These are phyloP conservation scores for Phytophthora megakarya DNA, from an alignment of 352 stramenopile genomes.

Conservation along the genomic window DNA sequence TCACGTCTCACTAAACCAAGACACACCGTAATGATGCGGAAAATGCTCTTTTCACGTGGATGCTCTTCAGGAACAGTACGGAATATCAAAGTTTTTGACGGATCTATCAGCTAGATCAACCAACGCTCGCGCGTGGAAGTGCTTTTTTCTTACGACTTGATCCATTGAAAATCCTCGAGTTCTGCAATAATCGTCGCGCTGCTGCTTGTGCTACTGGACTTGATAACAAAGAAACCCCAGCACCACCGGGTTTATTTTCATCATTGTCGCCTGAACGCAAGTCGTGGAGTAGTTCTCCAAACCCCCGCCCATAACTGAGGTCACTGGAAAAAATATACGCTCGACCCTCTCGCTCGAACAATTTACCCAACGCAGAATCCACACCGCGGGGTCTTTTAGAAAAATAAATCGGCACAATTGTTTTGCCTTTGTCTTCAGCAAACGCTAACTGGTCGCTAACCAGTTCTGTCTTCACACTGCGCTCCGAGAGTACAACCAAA, in stretches of 20 bases:
- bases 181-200: conserved; percentile 44
- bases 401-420: conserved; percentile 75
- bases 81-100: no score
- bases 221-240: conserved; percentile 30
- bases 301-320: conserved; percentile 66
- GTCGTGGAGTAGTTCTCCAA: conserved; percentile 58
- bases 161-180: conserved; percentile 19
- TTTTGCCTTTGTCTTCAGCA: conserved; percentile 81
- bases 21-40: no score
- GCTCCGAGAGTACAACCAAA: conserved; percentile 75
- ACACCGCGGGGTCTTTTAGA: conserved; percentile 54
- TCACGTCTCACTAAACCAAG: no score
- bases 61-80: no score
- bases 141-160: conserved; percentile 11
- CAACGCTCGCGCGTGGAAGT: conserved; percentile 30
- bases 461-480: conserved; percentile 79
- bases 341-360: conserved; percentile 45
- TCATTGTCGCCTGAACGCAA: conserved; percentile 34
- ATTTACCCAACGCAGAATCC: conserved; percentile 37
- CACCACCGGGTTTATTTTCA: conserved; percentile 18
- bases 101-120: conserved; percentile 26
- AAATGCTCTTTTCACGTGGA: no score
- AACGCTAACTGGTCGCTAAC: conserved; percentile 86
- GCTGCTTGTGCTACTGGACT: conserved; percentile 46
- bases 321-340: conserved; percentile 65